Percentiles rank a stretch among this genome's conserved stretches.
These are phyloP conservation scores for Fusarium neocosmosporiellum DNA, from an alignment of 2,329 filamentous ascomycete species.

Conservation along the genomic window DNA sequence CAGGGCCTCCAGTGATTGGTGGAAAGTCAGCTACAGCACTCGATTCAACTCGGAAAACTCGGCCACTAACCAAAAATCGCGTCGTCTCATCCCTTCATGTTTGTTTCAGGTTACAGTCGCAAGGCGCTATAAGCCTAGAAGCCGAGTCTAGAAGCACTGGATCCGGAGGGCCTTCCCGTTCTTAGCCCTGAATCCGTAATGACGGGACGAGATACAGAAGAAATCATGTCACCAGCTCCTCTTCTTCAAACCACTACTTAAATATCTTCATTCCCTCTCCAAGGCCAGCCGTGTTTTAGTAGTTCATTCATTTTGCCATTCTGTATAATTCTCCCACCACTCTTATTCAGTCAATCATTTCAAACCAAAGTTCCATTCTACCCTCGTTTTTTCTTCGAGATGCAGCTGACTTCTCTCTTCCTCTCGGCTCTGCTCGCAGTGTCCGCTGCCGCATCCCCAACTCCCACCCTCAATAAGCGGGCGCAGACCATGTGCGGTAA, in stretches of 20 bases:
- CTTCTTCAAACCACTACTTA: background rate
- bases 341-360: background rate
- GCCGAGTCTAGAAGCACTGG: background rate
- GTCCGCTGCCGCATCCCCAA: slow-evolving; percentile 41
- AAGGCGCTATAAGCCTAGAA: background rate
- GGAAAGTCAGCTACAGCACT: background rate
- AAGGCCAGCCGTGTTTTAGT: background rate
- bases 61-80: background rate
- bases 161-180: background rate
- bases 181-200: background rate
- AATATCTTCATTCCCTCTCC: background rate
- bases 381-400: slow-evolving; percentile 1
- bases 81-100: background rate
- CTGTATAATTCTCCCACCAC: background rate
- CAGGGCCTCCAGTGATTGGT: background rate
- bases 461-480: slow-evolving; percentile 46
- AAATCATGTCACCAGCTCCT: background rate
- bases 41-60: background rate
- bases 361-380: background rate
- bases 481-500: slow-evolving; percentile 51
- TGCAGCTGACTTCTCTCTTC: slow-evolving; percentile 32
- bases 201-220: background rate
- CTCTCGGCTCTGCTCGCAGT: slow-evolving; percentile 45
- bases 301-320: background rate
- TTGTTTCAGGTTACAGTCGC: slow-evolving; percentile 2